Base-by-base conservation (phyloP, 352 stramenopile genomes). In the Phytopythium sindhum region DNA sequence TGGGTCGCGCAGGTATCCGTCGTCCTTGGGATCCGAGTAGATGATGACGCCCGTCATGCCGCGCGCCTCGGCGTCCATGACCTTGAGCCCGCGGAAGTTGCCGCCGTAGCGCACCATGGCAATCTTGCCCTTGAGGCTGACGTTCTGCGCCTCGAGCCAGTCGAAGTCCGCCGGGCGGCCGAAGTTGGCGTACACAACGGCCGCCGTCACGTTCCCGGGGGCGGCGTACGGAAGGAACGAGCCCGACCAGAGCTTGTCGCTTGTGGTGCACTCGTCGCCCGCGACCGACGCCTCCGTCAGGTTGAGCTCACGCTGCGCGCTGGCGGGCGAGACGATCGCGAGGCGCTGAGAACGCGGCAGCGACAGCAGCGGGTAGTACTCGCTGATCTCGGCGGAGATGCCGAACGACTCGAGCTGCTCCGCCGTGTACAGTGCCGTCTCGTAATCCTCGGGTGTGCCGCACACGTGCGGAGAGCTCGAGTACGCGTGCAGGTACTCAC, bases 121-220 rank as follows among this genome's bases (percentile, higher is more conserved):
- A 55, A 97, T 93, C 58, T 86, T 93, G 28, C 81, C 84, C 28
- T 85, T 60, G 21, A 97, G 64, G 5, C 75, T 79, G 58, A 97
- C 77, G 53, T 88, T 89, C 2, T 80, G 65, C 3, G 66, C 63
- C 60, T 84, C 67, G 1, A 97, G 77, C 62, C 70, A 90, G 44
- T 92, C 69, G 63, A 97, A 97, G 66, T 97, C 91, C 47, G 68
- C 60, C 4, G 77, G 90, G n/a, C 73, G 65, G 0, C 85, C 91
- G 61, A 93, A 94, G 69, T 97, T 97, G 24, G 86, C 90, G 67
- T 96, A 97, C 57, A 97, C 87, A 0, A 95, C 65, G 0, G 83
- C 66, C 8, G 71, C 74, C n/a, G 74, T 86, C 39, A 95, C 74
- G 61, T 91, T 82, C 6, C 90, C 91, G 2, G 81, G 82, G 2